Evolutionary conservation across 306 rosid genomes (phyloP).

Genomic region (Glycine tomentella): DNA sequence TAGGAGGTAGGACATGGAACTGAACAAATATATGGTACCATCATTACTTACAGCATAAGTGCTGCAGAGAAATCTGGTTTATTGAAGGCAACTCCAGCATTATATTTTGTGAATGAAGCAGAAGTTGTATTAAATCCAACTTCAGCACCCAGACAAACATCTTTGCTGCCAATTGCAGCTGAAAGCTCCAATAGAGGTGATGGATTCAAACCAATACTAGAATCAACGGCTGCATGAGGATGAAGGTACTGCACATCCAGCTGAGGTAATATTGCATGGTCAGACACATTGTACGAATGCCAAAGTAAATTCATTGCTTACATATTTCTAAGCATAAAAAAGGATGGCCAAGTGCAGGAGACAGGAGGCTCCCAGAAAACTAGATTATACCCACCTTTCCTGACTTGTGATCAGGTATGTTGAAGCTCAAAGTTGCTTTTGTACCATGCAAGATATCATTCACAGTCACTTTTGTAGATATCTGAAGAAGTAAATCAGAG

Average conservation of each 20-base stretch:
- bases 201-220: conserved; percentile 91
- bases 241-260: conserved; percentile 85
- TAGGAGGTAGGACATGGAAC: conserved; percentile 1
- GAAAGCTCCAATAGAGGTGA: conserved; percentile 83
- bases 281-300: conserved; percentile 33
- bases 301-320: conserved; percentile 11
- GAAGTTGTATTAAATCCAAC: conserved; percentile 89
- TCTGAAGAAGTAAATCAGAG: conserved; percentile 56
- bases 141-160: conserved; percentile 86
- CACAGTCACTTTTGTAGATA: conserved; percentile 76
- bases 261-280: conserved; percentile 56
- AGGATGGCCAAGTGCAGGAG: not conserved
- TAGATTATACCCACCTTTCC: conserved; percentile 75
- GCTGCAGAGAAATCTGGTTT: conserved; percentile 80
- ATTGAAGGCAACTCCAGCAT: conserved; percentile 83
- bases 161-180: conserved; percentile 82
- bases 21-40: conserved; percentile 24
- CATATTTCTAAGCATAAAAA: conserved; percentile 20
- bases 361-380: conserved; percentile 12
- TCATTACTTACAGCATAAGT: conserved; percentile 71
- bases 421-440: conserved; percentile 83
- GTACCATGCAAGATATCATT: conserved; percentile 69
- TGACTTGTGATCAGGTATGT: conserved; percentile 91
- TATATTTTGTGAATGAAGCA: conserved; percentile 86
- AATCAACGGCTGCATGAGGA: conserved; percentile 87